These are phyloP conservation scores for Botrytis cinerea DNA, from an alignment of 2,329 filamentous ascomycete species.

Conservation along the genomic window DNA sequence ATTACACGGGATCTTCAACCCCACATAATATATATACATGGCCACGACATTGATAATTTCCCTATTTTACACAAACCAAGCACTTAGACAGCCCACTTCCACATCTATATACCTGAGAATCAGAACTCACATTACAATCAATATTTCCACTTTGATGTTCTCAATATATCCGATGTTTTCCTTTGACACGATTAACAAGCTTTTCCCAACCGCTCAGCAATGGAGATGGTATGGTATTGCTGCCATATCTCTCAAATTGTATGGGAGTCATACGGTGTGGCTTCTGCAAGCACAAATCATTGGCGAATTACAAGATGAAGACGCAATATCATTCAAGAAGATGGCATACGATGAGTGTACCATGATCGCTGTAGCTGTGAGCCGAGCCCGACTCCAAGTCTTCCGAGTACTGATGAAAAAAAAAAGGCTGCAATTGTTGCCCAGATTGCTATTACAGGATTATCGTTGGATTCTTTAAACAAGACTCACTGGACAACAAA, in stretches of 20 bases:
- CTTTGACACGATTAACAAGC: background rate
- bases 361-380: slow-evolving; percentile 12
- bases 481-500: slow-evolving; percentile 3
- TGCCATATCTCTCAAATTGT: background rate
- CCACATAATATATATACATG: background rate
- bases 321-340: slow-evolving; percentile 2
- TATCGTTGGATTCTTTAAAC: background rate
- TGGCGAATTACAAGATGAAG: background rate
- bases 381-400: background rate
- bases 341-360: slow-evolving; percentile 14
- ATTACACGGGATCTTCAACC: background rate
- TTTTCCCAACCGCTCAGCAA: background rate
- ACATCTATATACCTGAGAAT: background rate
- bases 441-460: slow-evolving; percentile 3
- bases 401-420: background rate
- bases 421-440: slow-evolving; percentile 7
- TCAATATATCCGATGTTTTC: background rate
- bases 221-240: background rate
- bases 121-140: background rate
- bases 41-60: background rate
- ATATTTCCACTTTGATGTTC: too few relatives aligned
- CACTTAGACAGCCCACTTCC: background rate
- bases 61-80: background rate
- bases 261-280: background rate
- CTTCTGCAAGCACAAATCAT: background rate